phyloP scores from a whole-genome alignment of 176 grass and related monocot species.

The Puya raimondii region DNA sequence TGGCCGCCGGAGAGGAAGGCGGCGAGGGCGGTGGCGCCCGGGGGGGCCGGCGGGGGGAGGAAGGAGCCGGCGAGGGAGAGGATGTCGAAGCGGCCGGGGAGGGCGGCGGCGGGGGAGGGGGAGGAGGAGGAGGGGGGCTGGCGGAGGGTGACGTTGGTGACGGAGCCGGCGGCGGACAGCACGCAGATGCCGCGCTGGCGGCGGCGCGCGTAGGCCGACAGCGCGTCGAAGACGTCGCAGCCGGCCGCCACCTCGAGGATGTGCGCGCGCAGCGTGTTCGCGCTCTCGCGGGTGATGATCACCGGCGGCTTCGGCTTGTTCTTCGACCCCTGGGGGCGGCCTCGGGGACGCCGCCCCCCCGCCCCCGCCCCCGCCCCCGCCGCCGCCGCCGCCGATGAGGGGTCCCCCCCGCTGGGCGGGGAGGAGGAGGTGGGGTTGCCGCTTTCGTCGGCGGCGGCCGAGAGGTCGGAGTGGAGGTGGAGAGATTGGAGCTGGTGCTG shows the following conservation, averaged over 20 bases:
- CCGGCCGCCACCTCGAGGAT: slow-evolving; percentile 84
- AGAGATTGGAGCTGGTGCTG: slow-evolving; percentile 16
- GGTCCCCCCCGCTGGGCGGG: neutral
- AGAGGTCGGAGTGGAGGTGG: slow-evolving; percentile 28
- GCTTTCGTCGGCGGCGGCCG: slow-evolving; percentile 10
- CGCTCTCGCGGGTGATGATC: slow-evolving; percentile 94
- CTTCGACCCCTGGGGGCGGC: slow-evolving; percentile 79
- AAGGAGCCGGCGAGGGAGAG: slow-evolving; percentile 92
- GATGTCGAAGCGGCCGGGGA: slow-evolving; percentile 91
- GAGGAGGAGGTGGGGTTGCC: slow-evolving; percentile 21
- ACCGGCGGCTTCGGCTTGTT: slow-evolving; percentile 98
- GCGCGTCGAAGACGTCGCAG: slow-evolving; percentile 83
- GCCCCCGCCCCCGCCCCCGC: slow-evolving; percentile 24
- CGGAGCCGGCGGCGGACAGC: slow-evolving; percentile 68
- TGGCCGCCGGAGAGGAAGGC: slow-evolving; percentile 70
- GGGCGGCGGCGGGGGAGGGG: slow-evolving; percentile 40
- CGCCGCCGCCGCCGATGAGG: slow-evolving; percentile 17
- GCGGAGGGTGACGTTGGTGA: slow-evolving; percentile 76
- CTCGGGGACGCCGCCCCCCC: slow-evolving; percentile 53
- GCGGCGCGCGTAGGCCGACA: slow-evolving; percentile 67
- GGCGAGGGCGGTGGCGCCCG: slow-evolving; percentile 85
- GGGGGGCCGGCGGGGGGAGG: slow-evolving; percentile 80
- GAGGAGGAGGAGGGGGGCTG: slow-evolving; percentile 39
- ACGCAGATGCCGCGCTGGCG: slow-evolving; percentile 90
- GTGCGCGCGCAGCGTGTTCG: slow-evolving; percentile 78